These are phyloP conservation scores for Phytophthora pluvialis DNA, from an alignment of 352 stramenopile genomes.

Conservation along the genomic window DNA sequence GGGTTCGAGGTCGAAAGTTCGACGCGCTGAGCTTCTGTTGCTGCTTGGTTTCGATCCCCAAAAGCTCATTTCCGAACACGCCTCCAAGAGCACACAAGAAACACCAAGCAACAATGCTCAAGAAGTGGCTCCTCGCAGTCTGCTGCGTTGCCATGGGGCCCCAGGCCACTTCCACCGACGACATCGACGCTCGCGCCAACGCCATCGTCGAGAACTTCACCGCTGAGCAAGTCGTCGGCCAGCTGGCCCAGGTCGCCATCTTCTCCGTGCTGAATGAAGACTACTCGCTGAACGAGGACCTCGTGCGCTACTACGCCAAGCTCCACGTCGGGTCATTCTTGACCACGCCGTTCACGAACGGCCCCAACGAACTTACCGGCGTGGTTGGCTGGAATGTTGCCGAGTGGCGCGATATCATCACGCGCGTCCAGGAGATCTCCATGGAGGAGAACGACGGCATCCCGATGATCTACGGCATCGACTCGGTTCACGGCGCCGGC, in stretches of 20 bases:
- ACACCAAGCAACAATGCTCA: constrained; percentile 25
- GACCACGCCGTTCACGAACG: constrained; percentile 40
- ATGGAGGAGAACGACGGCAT: constrained; percentile 53
- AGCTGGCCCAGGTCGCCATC: constrained; percentile 28
- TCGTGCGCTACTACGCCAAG: constrained; percentile 69
- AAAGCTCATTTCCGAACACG: constrained; percentile 23
- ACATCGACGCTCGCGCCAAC: constrained; percentile 20
- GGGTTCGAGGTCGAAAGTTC: background rate
- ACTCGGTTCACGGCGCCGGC: constrained; percentile 11
- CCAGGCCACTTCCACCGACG: constrained; percentile 13
- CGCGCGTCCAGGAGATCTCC: constrained; percentile 76
- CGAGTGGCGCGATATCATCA: constrained; percentile 73
- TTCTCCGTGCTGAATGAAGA: constrained; percentile 29
- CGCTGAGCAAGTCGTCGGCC: constrained; percentile 21
- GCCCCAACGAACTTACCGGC: constrained; percentile 29
- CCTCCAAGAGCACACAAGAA: constrained; percentile 19
- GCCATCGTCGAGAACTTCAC: constrained; percentile 35
- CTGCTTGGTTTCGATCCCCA: constrained; percentile 3
- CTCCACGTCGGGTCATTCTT: constrained; percentile 87
- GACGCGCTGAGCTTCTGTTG: background rate
- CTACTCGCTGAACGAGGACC: constrained; percentile 53
- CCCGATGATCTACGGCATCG: constrained; percentile 14
- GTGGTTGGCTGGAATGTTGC: constrained; percentile 47
- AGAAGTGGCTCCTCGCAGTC: constrained; percentile 23
- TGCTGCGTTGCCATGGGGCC: constrained; percentile 21